Evolutionary conservation across 129 eudicot genomes (phyloP), one percentile per base, ranked within the genome.

Genomic region (Saposhnikovia divaricata): DNA sequence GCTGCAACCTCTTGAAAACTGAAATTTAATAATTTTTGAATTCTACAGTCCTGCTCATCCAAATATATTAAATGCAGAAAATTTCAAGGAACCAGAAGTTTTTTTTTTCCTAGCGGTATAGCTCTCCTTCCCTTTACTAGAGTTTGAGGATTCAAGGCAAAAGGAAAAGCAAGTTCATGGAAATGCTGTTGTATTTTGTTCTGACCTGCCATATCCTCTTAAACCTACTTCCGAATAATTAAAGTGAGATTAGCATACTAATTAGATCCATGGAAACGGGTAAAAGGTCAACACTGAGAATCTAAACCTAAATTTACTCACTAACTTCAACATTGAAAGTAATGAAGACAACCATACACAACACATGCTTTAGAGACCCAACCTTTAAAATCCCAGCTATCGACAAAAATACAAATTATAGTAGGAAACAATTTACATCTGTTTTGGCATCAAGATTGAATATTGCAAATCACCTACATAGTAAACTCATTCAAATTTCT

Each of bases 401-500:
- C 87, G 91, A 74, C 86, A 82, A 76, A 75, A 84, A n/a, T n/a
- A n/a, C n/a, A n/a, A n/a, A n/a, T n/a, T 78, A 81, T 82, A 76
- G 3, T 0, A 83, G 80, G 78, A 82, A 87, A 82, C 46, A 80
- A 57, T 44, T 81, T 71, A 76, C 19, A 46, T 27, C 25, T 72
- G 61, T 84, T 84, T 83, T 91, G 90, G 80, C 92, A 85, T 80
- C 72, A 89, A 87, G 90, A 46, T 37, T 57, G 37, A 14, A 57
- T 77, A 27, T 25, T 40, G 43, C 39, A 77, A 77, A 6, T 74
- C 81, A 73, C 57, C 48, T 44, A 19, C 75, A 75, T 73, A 31
- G 31, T 80, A 80, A 77, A 69, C 78, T 21, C 80, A 68, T 27
- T 80, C 66, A 77, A 72, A 46, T 74, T 81, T 69, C 78, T 38